Evolutionary conservation across 441 rosid genomes (phyloP).

Genomic region (Syzygium syzygioides): DNA sequence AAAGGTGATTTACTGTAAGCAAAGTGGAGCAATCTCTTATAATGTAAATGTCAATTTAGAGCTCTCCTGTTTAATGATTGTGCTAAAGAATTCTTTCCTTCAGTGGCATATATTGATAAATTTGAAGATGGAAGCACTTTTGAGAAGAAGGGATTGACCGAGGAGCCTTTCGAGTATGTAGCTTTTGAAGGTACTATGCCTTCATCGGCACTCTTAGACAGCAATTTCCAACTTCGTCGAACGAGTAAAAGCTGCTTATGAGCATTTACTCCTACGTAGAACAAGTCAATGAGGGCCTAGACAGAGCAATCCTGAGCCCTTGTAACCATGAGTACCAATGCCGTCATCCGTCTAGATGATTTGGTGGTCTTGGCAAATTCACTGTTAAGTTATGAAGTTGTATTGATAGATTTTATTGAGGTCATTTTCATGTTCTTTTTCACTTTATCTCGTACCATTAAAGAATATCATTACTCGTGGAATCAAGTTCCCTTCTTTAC

Average conservation of each 20-base stretch:
- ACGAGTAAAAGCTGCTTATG: background rate
- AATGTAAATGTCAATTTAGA: no score
- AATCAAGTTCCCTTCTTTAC: background rate
- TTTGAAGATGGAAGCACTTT: slow-evolving; percentile 44
- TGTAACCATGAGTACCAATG: slow-evolving; percentile 21
- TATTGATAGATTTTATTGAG: slow-evolving; percentile 24
- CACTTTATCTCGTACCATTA: background rate
- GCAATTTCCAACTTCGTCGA: background rate
- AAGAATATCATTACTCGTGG: background rate
- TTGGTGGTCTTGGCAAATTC: background rate
- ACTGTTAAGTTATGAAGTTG: slow-evolving; percentile 16
- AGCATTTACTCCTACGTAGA: slow-evolving; percentile 12
- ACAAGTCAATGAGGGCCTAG: slow-evolving; percentile 54
- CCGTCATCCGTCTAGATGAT: background rate
- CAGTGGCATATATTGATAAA: slow-evolving; percentile 42
- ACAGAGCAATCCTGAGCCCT: slow-evolving; percentile 47
- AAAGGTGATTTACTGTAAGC: slow-evolving; percentile 17
- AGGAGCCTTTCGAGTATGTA: slow-evolving; percentile 48
- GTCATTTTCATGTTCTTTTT: background rate
- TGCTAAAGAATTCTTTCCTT: background rate
- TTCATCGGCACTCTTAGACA: background rate
- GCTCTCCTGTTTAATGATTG: background rate
- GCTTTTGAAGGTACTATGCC: slow-evolving; percentile 38
- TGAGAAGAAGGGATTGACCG: slow-evolving; percentile 36
- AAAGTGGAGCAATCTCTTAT: background rate